Evolutionary conservation across 2,329 filamentous ascomycete genomes (phyloP).

Genomic region (Byssothecium circinans): DNA sequence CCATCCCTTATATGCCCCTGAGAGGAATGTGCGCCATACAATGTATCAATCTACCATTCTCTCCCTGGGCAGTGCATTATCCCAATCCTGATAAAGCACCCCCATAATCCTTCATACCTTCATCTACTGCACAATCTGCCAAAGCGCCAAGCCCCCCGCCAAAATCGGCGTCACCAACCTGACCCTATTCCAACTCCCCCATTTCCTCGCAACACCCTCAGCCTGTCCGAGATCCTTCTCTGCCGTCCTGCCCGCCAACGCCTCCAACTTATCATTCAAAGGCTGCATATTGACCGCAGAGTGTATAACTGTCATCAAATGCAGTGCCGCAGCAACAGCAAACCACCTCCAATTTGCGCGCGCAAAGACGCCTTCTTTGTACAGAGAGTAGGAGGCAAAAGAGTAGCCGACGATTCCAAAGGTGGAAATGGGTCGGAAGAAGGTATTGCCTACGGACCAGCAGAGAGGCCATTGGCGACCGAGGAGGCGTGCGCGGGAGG

Average conservation of each 20-base stretch:
- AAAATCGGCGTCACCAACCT: conserved; percentile 40
- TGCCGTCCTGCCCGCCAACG: conserved; percentile 36
- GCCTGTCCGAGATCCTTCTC: conserved; percentile 38
- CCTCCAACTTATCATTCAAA: conserved; percentile 53
- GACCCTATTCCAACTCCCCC: conserved; percentile 41
- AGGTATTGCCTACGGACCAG: conserved; percentile 55
- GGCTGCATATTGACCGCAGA: conserved; percentile 57
- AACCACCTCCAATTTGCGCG: conserved; percentile 52
- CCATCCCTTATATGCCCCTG: too few relatives aligned
- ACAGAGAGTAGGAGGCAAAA: conserved; percentile 46
- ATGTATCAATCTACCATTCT: too few relatives aligned
- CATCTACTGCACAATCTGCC: conserved; percentile 26
- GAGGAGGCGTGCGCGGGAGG: conserved; percentile 48
- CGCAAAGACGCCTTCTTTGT: conserved; percentile 29
- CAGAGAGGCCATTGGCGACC: conserved; percentile 55
- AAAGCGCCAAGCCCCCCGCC: conserved; percentile 38
- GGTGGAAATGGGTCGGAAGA: conserved; percentile 56
- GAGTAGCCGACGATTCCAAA: conserved; percentile 53
- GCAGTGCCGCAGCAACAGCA: conserved; percentile 48
- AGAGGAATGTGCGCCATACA: too few relatives aligned
- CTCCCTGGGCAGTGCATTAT: too few relatives aligned
- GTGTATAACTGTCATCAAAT: conserved; percentile 53
- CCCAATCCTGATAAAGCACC: too few relatives aligned
- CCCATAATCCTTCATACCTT: conserved; percentile 2
- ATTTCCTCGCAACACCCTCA: conserved; percentile 37